Evolutionary conservation across 2,329 filamentous ascomycete species (phyloP).

Genomic region (Fusarium sambucinum): DNA sequence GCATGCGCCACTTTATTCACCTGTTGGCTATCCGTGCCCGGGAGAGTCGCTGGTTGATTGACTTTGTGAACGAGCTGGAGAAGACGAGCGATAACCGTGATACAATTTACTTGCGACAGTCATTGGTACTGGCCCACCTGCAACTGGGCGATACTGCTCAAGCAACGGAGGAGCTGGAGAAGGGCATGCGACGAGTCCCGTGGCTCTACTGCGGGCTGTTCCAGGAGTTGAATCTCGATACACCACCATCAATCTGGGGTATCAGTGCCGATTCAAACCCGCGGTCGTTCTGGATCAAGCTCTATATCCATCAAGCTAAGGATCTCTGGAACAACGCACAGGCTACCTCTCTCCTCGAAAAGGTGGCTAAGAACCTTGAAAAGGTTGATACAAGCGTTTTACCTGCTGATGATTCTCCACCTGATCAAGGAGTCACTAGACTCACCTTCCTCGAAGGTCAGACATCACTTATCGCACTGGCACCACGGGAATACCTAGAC

Average conservation of each 20-base stretch:
- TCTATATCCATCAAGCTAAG: constrained; percentile 82
- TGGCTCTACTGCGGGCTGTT: constrained; percentile 89
- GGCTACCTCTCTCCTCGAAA: constrained; percentile 74
- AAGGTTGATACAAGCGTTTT: constrained; percentile 57
- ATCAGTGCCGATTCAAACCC: constrained; percentile 73
- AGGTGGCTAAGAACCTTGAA: constrained; percentile 70
- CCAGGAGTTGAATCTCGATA: constrained; percentile 80
- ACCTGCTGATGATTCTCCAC: constrained; percentile 55
- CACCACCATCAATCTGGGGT: constrained; percentile 87
- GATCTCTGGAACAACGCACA: constrained; percentile 88
- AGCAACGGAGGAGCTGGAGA: constrained; percentile 72
- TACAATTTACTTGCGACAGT: constrained; percentile 79
- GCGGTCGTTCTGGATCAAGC: constrained; percentile 73
- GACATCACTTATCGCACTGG: constrained; percentile 74
- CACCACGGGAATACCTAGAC: constrained; percentile 74
- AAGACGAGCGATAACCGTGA: constrained; percentile 55
- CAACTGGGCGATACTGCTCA: constrained; percentile 75
- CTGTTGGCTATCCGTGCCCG: constrained; percentile 84
- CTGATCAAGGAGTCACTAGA: constrained; percentile 70
- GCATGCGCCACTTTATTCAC: constrained; percentile 83
- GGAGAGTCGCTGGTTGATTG: constrained; percentile 80
- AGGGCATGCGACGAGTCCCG: constrained; percentile 79
- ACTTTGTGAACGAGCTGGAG: constrained; percentile 67
- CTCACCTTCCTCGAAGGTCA: constrained; percentile 84
- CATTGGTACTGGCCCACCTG: constrained; percentile 79